phyloP scores from a whole-genome alignment of 495 filamentous ascomycete genomes.

The Hypoxylon subgilvum region DNA sequence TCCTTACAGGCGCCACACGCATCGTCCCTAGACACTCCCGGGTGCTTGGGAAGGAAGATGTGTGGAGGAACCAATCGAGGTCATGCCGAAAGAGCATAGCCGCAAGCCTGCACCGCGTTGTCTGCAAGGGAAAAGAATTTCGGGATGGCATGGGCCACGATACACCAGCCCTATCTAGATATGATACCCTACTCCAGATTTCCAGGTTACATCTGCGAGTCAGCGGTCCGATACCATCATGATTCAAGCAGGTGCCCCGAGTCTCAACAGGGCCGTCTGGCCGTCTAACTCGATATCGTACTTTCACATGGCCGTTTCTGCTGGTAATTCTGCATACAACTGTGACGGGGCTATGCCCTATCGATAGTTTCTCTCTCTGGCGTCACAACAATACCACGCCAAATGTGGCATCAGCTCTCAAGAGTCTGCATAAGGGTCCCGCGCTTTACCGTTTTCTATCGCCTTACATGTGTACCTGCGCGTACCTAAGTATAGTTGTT shows the following conservation, averaged over 20 bases:
- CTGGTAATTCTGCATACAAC: conserved; percentile 28
- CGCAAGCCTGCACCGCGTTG: conserved; percentile 18
- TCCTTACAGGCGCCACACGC: conserved; percentile 37
- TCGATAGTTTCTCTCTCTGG: conserved; percentile 17
- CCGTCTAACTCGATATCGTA: conserved; percentile 11
- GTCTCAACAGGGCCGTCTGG: conserved; percentile 15
- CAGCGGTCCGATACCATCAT: conserved; percentile 33
- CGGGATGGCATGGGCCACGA: conserved; percentile 26
- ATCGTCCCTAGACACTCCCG: conserved; percentile 34
- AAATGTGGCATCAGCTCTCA: conserved; percentile 23
- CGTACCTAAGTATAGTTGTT: background rate
- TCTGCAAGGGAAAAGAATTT: conserved; percentile 30
- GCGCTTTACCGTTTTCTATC: conserved; percentile 28
- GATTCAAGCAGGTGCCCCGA: conserved; percentile 10
- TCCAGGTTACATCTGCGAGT: conserved; percentile 27
- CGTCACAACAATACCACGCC: conserved; percentile 3
- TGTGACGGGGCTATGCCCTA: conserved; percentile 23
- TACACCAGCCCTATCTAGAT: conserved; percentile 38
- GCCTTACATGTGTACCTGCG: conserved; percentile 12
- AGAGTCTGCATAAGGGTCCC: background rate
- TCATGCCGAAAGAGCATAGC: conserved; percentile 39
- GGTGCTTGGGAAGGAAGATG: conserved; percentile 26
- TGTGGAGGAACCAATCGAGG: conserved; percentile 42
- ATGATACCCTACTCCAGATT: conserved; percentile 23
- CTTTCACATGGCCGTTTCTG: conserved; percentile 8